Evolutionary conservation across 2,329 filamentous ascomycete species (phyloP), one percentile per base, ranked within the genome.

Genomic region (Arthrinium puccinioides): DNA sequence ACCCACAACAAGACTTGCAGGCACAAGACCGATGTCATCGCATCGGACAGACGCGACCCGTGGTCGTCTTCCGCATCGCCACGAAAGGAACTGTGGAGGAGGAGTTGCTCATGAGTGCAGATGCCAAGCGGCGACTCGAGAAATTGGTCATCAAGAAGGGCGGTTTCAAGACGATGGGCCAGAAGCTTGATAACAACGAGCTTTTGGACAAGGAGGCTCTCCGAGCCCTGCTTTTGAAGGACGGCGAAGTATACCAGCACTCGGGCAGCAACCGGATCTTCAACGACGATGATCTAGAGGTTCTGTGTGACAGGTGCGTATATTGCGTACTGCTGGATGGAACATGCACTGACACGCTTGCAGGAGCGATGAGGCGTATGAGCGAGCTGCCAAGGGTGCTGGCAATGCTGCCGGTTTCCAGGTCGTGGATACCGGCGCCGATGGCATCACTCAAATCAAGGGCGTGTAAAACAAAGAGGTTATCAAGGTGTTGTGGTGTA

Each of bases 21-120:
- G 92, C 92, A 27, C 98, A 98, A 92, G 92, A 92, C 41, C 83
- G 92, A 62, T 92, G 92, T 40, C 94, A 98, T 63, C 85, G 92
- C 60, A 98, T 98, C 47, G 92, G 92, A 3, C 92, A 98, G 58
- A 95, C 92, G 57, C 87, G 82, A 44, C 90, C 92, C 5, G 92
- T 98, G 47, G 97, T 86, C 48, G 90, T 98, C 36, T 98, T 97
- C 56, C 84, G 94, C 20, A 74, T 98, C 6, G 90, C 98, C 2
- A 95, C 92, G 3, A 97, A 97, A 61, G 92, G 98, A 60, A 98
- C 92, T 0, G 90, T 98, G 5, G 92, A 98, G 57, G 92, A 98
- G 60, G 92, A 98, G 60, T 87, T 98, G 31, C 76, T 98, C 0
- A 76, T 88, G 50, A 88, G 85, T 23, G 92, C 92, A 0, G 88